phyloP scores from a whole-genome alignment of 2,329 filamentous ascomycete genomes.

The Colletotrichum gloeosporioides region DNA sequence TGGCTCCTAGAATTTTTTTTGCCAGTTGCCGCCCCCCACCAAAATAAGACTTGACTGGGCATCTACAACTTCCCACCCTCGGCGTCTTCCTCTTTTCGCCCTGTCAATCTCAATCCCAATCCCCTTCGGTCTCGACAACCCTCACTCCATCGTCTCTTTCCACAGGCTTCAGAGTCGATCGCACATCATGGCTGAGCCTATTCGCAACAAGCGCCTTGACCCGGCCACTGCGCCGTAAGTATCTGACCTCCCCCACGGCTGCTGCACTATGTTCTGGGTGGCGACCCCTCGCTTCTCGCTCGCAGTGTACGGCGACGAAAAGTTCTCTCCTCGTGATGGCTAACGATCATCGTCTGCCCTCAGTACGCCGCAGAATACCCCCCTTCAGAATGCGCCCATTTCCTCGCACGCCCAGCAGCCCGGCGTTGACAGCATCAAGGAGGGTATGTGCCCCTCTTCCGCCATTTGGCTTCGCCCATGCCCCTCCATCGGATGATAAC shows the following conservation, averaged over 20 bases:
- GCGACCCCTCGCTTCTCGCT: conserved; percentile 20
- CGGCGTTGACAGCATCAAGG: conserved; percentile 92
- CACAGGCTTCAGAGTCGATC: not conserved
- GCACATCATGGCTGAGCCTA: conserved; percentile 64
- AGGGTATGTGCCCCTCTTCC: conserved; percentile 70
- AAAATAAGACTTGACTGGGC: conserved; percentile 21
- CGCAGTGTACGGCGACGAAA: not conserved
- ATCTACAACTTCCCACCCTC: conserved; percentile 17
- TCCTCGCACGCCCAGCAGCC: conserved; percentile 97
- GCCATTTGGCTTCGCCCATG: not conserved
- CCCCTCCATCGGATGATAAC: conserved; percentile 23
- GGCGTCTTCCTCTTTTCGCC: conserved; percentile 2
- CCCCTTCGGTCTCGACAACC: not conserved
- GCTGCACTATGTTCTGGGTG: not conserved
- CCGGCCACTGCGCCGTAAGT: conserved; percentile 64
- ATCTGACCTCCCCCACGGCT: not conserved
- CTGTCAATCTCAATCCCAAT: conserved; percentile 1
- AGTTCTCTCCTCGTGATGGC: conserved; percentile 18
- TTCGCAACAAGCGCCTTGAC: conserved; percentile 67
- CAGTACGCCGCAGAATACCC: conserved; percentile 98
- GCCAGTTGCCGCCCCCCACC: conserved; percentile 15
- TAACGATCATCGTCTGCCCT: conserved; percentile 21
- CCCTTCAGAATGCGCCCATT: conserved; percentile 93
- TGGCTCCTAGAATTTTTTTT: conserved; percentile 16
- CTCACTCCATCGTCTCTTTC: not conserved